Evolutionary conservation across 2,329 filamentous ascomycete genomes (phyloP).

Genomic region (Ophiostoma sp.): DNA sequence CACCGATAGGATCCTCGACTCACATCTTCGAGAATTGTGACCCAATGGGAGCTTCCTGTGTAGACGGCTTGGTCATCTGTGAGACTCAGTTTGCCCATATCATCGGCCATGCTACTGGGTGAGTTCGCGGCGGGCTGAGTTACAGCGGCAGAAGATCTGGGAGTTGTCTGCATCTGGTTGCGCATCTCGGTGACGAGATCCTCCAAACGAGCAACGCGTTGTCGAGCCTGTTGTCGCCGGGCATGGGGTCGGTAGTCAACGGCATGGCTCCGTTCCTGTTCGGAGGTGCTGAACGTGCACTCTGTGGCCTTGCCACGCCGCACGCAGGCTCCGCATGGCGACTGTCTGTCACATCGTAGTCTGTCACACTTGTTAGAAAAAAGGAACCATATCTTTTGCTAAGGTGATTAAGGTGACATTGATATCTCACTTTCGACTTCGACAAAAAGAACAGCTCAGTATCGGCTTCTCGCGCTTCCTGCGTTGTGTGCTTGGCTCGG

Average conservation of each 20-base stretch:
- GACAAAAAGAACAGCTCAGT: not conserved
- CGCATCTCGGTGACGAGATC: slow-evolving; percentile 1
- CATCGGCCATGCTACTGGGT: not conserved
- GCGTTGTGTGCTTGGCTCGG: not conserved
- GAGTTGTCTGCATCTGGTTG: not conserved
- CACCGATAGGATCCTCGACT: not conserved
- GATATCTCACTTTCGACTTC: not conserved
- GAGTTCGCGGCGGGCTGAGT: not conserved
- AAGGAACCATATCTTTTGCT: no score
- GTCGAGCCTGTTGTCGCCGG: not conserved
- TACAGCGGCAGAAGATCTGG: not conserved
- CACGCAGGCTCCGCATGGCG: slow-evolving; percentile 4
- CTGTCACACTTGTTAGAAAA: not conserved
- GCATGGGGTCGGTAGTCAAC: slow-evolving; percentile 6
- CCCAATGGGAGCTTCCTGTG: slow-evolving; percentile 11
- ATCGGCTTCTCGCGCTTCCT: slow-evolving; percentile 1
- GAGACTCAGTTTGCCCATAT: slow-evolving; percentile 2
- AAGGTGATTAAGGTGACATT: no score
- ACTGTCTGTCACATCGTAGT: not conserved
- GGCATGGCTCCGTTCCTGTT: not conserved
- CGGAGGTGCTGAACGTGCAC: not conserved
- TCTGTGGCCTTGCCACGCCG: slow-evolving; percentile 3
- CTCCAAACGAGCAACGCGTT: slow-evolving; percentile 11
- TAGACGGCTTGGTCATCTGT: not conserved
- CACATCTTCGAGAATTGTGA: not conserved